Evolutionary conservation across 2,329 filamentous ascomycete species (phyloP).

Genomic region (Sarocladium kiliense): DNA sequence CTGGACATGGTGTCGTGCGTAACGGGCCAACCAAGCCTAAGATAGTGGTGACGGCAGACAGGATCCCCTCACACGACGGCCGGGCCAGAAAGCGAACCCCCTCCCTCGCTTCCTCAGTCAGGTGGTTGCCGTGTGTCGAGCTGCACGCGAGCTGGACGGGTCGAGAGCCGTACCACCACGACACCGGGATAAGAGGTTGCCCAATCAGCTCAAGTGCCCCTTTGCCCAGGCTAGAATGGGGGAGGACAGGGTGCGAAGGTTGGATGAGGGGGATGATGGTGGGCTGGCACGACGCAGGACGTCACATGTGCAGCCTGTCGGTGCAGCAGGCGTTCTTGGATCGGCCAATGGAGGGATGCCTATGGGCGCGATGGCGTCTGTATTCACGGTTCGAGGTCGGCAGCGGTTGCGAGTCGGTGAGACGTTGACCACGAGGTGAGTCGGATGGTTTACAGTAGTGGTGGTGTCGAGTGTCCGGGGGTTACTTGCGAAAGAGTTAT

Average conservation of each 20-base stretch:
- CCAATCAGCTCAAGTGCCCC: neutral
- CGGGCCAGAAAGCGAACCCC: neutral
- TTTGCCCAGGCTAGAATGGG: neutral
- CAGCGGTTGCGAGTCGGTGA: neutral
- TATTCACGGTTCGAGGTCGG: neutral
- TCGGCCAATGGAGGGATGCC: neutral
- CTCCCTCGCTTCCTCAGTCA: neutral
- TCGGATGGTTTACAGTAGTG: neutral
- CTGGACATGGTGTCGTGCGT: constrained; percentile 43
- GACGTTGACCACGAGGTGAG: neutral
- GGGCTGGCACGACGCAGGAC: constrained; percentile 5
- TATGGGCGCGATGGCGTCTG: neutral
- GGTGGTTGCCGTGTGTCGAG: neutral
- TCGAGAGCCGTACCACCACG: neutral
- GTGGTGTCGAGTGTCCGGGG: neutral
- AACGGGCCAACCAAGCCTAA: neutral
- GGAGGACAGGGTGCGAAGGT: neutral
- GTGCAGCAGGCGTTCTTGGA: neutral
- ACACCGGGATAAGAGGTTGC: neutral
- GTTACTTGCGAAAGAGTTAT: neutral
- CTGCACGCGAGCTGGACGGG: neutral
- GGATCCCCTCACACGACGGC: constrained; percentile 6
- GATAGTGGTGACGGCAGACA: constrained; percentile 1
- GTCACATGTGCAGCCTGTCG: constrained; percentile 1
- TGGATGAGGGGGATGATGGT: neutral